These are phyloP conservation scores for Schwanniomyces occidentalis DNA, from an alignment of 805 yeast genomes.

Conservation along the genomic window DNA sequence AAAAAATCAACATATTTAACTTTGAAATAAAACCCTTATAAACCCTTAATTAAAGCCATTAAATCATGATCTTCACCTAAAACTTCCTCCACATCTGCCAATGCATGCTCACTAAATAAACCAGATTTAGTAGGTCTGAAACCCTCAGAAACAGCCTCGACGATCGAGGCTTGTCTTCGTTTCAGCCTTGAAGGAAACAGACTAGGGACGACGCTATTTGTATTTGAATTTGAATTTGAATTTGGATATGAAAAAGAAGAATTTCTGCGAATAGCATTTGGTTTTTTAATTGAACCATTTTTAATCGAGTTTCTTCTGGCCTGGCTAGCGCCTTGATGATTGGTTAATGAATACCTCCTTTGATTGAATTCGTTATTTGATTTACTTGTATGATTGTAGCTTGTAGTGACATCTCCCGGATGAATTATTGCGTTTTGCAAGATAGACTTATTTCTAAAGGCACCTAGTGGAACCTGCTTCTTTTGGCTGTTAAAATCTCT, in stretches of 20 bases:
- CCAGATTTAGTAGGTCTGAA: slow-evolving; percentile 74
- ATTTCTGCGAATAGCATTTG: slow-evolving; percentile 1
- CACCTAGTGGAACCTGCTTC: slow-evolving; percentile 74
- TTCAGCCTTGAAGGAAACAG: slow-evolving; percentile 28
- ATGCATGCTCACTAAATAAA: slow-evolving; percentile 69
- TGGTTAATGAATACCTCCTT: slow-evolving; percentile 21
- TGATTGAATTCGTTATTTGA: slow-evolving; percentile 26
- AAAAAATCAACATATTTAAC: not conserved
- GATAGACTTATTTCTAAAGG: slow-evolving; percentile 74
- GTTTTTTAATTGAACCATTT: slow-evolving; percentile 3
- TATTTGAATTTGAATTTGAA: not conserved
- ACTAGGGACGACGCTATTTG: not conserved
- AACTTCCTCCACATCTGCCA: slow-evolving; percentile 73
- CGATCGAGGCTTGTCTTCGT: slow-evolving; percentile 65
- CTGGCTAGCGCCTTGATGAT: slow-evolving; percentile 11
- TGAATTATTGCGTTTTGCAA: slow-evolving; percentile 26
- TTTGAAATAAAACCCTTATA: slow-evolving; percentile 10
- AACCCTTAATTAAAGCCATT: slow-evolving; percentile 41
- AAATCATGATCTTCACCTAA: slow-evolving; percentile 52
- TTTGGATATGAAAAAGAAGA: slow-evolving; percentile 2
- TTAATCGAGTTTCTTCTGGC: slow-evolving; percentile 10
- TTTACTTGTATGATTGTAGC: slow-evolving; percentile 27
- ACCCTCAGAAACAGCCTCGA: slow-evolving; percentile 77
- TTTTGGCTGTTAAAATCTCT: slow-evolving; percentile 44
- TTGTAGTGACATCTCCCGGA: slow-evolving; percentile 22